Evolutionary conservation across 805 yeast genomes (phyloP), one percentile per base, ranked within the genome.

Genomic region (Saturnispora mendoncae): DNA sequence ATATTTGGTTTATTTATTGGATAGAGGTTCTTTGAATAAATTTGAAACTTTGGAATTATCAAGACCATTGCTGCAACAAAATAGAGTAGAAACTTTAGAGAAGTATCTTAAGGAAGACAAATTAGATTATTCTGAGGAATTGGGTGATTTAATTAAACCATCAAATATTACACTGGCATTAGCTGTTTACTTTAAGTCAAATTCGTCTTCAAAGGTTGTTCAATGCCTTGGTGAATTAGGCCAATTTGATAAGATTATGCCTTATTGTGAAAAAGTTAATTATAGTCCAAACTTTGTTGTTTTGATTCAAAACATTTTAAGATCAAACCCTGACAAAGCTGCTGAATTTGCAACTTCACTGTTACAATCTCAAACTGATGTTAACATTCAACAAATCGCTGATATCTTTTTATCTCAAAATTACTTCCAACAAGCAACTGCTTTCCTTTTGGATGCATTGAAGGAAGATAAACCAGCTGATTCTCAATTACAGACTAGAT

Each of bases 81-180:
- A 86, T 62, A 83, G 96, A 60, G 82, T 84, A 57, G 94, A 85
- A 49, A 69, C 94, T 49, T 80, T 92, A 50, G 98, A 92, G 65
- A 92, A 90, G 67, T 92, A 97, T 88, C 75, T 92, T 62, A 83
- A 81, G 61, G 97, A 92, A 64, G 94, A 87, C 60, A 92, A 92
- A 64, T 74, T 92, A 51, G 88, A 90, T 47, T 78, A 83, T 39
- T 84, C 95, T n/a, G 99, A 92, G 67, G 97, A 88, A 64, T 74
- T 92, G 50, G 99, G 98, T 68, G 99, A 92, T 60, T 74, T 87
- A 56, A 92, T 92, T 48, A 86, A 90, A 57, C 85, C 94, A 35
- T 77, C 76, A 57, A 97, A 90, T 53, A 66, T 83, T 12, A 76
- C 88, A 23, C 69, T 92, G 51, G 95, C 97, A 4, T 70, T 92